A percentile compares a stretch with the other conserved stretches of the same genome.
These are phyloP conservation scores for Nannochloris sp. DNA, from an alignment of 139 green algal genomes.

Conservation along the genomic window DNA sequence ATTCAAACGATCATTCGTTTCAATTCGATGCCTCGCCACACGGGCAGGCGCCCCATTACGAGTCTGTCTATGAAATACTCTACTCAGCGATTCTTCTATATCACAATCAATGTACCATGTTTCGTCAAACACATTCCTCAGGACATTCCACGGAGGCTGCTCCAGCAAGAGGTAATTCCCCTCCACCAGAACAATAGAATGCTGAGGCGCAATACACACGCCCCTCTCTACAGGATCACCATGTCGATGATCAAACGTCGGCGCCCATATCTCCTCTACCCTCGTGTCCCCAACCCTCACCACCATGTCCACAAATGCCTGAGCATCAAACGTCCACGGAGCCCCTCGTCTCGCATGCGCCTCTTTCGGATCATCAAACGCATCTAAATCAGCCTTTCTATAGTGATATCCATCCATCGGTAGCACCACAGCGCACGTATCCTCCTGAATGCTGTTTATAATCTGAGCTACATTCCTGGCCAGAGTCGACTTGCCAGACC, in stretches of 20 bases:
- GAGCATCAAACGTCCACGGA: constrained; percentile 77
- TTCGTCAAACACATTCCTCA: constrained; percentile 52
- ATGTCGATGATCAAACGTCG: constrained; percentile 78
- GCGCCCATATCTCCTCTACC: constrained; percentile 18
- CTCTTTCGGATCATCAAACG: constrained; percentile 54
- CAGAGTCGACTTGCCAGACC: constrained; percentile 70
- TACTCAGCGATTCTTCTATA: constrained; percentile 52
- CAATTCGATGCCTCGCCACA: constrained; percentile 37
- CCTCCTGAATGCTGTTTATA: constrained; percentile 41
- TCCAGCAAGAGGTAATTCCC: constrained; percentile 86
- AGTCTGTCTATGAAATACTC: constrained; percentile 40
- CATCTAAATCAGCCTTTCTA: constrained; percentile 65
- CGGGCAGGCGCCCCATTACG: constrained; percentile 40
- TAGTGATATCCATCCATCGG: constrained; percentile 85
- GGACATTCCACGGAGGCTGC: constrained; percentile 32
- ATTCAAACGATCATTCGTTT: constrained; percentile 68
- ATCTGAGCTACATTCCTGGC: constrained; percentile 33
- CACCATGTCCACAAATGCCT: constrained; percentile 45
- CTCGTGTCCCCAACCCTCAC: constrained; percentile 6
- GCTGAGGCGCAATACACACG: constrained; percentile 35
- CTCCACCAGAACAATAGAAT: constrained; percentile 61
- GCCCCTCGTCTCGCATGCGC: constrained; percentile 57
- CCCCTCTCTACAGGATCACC: constrained; percentile 56
- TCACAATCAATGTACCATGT: constrained; percentile 59
- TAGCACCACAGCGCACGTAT: constrained; percentile 32